Percentiles rank a stretch among this genome's conserved stretches.
Conservation (phyloP, 2,329 filamentous ascomycete genomes). For the Xylaria arbuscula region DNA sequence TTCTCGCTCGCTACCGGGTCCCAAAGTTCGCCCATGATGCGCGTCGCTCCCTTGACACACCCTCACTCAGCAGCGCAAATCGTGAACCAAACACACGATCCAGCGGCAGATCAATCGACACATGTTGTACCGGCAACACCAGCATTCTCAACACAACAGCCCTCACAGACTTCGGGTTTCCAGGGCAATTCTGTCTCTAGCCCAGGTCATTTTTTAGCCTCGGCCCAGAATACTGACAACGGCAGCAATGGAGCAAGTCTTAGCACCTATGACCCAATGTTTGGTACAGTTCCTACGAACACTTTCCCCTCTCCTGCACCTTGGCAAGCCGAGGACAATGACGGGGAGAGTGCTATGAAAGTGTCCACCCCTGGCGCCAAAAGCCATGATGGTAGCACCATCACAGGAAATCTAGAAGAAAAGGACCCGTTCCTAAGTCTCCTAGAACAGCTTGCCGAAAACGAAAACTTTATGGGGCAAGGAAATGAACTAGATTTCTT, state of each 20-base stretch:
- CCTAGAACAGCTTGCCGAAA: conserved; percentile 84
- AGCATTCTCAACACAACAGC: conserved; percentile 52
- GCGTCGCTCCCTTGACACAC: conserved; percentile 53
- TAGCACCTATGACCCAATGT: conserved; percentile 67
- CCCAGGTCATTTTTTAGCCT: conserved; percentile 56
- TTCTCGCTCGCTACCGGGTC: conserved; percentile 55
- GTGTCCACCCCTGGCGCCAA: conserved; percentile 58
- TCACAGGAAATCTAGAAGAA: conserved; percentile 66
- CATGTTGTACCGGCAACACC: conserved; percentile 53
- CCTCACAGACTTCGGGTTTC: conserved; percentile 50
- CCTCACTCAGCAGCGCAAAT: conserved; percentile 52
- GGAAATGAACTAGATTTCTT: conserved; percentile 85
- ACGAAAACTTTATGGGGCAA: conserved; percentile 75
- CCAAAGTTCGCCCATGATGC: conserved; percentile 56
- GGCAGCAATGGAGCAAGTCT: conserved; percentile 47
- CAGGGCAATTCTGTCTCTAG: conserved; percentile 55
- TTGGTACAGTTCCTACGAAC: conserved; percentile 65
- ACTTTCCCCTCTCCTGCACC: conserved; percentile 63
- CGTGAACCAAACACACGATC: conserved; percentile 51
- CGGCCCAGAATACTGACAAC: conserved; percentile 50
- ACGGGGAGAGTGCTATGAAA: conserved; percentile 40
- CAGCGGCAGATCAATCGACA: conserved; percentile 50
- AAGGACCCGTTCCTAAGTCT: conserved; percentile 85
- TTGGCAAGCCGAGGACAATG: conserved; percentile 58
- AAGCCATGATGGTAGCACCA: conserved; percentile 63